A percentile compares a stretch with the other conserved stretches of the same genome.
Evolutionary conservation across 2,329 filamentous ascomycete genomes (phyloP).

Genomic region (Westerdykella ornata): DNA sequence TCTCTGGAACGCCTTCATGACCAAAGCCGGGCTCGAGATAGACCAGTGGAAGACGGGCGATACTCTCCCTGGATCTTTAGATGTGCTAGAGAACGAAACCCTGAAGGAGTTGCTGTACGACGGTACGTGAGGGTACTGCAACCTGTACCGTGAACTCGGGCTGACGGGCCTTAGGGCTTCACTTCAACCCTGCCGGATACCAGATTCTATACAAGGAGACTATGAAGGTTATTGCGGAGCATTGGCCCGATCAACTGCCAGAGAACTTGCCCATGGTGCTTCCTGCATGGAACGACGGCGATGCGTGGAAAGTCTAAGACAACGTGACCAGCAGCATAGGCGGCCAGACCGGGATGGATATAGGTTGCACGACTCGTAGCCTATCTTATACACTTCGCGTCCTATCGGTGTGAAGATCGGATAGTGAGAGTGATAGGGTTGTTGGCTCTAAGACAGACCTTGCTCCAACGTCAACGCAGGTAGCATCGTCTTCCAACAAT

Average conservation of each 20-base stretch:
- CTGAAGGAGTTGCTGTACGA: conserved; percentile 50
- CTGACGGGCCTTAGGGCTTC: conserved; percentile 44
- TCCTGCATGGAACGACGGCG: conserved; percentile 47
- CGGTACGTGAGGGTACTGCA: conserved; percentile 39
- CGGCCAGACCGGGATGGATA: too few relatives aligned
- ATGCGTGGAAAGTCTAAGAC: conserved; percentile 26
- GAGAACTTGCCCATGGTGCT: conserved; percentile 48
- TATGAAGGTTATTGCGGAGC: conserved; percentile 44
- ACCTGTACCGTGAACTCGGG: not conserved
- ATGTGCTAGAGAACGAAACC: conserved; percentile 52
- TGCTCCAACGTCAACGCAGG: too few relatives aligned
- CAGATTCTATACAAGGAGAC: conserved; percentile 50
- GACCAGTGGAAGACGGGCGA: conserved; percentile 38
- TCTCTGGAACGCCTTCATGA: conserved; percentile 73
- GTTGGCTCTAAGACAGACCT: too few relatives aligned
- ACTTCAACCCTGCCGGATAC: conserved; percentile 53
- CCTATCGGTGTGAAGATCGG: too few relatives aligned
- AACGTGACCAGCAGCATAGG: too few relatives aligned
- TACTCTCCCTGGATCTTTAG: conserved; percentile 50
- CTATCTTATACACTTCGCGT: too few relatives aligned
- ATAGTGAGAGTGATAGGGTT: too few relatives aligned
- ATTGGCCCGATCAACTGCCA: conserved; percentile 52
- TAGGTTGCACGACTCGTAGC: too few relatives aligned
- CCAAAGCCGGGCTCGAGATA: conserved; percentile 48
- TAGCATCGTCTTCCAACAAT: too few relatives aligned